These are phyloP conservation scores for Schoenoplectus tabernaemontani DNA, from an alignment of 202 grass and related monocot genomes.

Conservation along the genomic window DNA sequence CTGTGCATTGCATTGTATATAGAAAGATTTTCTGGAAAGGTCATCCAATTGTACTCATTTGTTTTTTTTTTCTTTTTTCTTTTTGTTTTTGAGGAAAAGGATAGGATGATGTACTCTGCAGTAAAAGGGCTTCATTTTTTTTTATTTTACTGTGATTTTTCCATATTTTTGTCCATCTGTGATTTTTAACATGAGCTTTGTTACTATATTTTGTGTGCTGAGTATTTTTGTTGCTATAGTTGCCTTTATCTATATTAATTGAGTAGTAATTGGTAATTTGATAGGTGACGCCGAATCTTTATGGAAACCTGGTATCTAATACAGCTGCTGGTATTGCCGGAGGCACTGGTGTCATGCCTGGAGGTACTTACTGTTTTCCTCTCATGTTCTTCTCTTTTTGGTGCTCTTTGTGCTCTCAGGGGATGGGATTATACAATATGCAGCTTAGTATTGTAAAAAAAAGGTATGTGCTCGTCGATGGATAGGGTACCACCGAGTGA, in stretches of 20 bases:
- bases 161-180: not conserved
- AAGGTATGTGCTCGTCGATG: too few species aligned
- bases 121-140: not conserved
- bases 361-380: constrained; percentile 17
- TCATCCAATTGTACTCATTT: not conserved
- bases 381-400: not conserved
- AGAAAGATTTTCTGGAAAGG: not conserved
- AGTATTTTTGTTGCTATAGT: not conserved
- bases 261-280: not conserved
- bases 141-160: not conserved
- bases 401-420: not conserved
- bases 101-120: not conserved
- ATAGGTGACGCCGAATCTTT: constrained; percentile 36
- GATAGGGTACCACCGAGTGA: too few species aligned
- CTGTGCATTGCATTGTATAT: not conserved
- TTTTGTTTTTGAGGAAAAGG: not conserved
- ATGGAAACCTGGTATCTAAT: constrained; percentile 32
- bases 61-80: not conserved
- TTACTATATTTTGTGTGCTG: not conserved
- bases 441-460: not conserved
- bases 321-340: constrained; percentile 34
- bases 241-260: not conserved
- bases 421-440: not conserved
- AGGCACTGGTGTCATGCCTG: constrained; percentile 34
- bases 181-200: not conserved